Evolutionary conservation across 441 rosid species (phyloP).

Genomic region (Erysimum cheiri): DNA sequence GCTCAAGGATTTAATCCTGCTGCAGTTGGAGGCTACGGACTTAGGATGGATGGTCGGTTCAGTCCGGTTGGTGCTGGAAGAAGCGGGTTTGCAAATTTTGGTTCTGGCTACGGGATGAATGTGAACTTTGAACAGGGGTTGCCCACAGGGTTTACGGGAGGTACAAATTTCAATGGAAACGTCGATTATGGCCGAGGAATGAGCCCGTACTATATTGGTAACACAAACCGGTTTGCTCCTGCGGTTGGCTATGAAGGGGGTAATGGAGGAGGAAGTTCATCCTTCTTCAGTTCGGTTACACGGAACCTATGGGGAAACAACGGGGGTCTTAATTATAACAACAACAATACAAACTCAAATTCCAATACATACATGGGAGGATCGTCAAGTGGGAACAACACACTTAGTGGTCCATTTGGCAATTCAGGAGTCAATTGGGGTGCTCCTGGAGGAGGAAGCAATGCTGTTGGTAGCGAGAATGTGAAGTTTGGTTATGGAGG

Average conservation of each 20-base stretch:
- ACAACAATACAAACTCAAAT: slow-evolving; percentile 58
- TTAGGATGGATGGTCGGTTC: slow-evolving; percentile 89
- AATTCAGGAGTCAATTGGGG: slow-evolving; percentile 67
- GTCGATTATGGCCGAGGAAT: slow-evolving; percentile 78
- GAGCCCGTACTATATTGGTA: slow-evolving; percentile 82
- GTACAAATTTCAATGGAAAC: slow-evolving; percentile 63
- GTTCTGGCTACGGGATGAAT: slow-evolving; percentile 75
- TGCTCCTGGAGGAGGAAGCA: slow-evolving; percentile 68
- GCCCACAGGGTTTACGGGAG: slow-evolving; percentile 71
- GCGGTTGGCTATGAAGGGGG: slow-evolving; percentile 73
- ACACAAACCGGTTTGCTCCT: slow-evolving; percentile 70
- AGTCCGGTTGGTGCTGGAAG: slow-evolving; percentile 77
- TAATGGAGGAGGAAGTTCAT: slow-evolving; percentile 78
- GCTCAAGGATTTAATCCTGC: slow-evolving; percentile 79
- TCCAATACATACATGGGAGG: slow-evolving; percentile 61
- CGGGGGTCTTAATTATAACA: slow-evolving; percentile 69
- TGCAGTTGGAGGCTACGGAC: slow-evolving; percentile 80
- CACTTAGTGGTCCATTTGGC: slow-evolving; percentile 65
- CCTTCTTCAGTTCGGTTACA: slow-evolving; percentile 83
- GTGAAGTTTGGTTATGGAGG: slow-evolving; percentile 71
- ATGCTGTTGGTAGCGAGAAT: slow-evolving; percentile 56
- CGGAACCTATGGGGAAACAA: slow-evolving; percentile 86
- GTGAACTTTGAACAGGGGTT: slow-evolving; percentile 82
- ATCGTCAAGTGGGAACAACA: slow-evolving; percentile 63
- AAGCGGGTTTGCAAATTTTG: slow-evolving; percentile 73